These are phyloP conservation scores for Fusarium armeniacum DNA, from an alignment of 2,329 filamentous ascomycete genomes.

Conservation along the genomic window DNA sequence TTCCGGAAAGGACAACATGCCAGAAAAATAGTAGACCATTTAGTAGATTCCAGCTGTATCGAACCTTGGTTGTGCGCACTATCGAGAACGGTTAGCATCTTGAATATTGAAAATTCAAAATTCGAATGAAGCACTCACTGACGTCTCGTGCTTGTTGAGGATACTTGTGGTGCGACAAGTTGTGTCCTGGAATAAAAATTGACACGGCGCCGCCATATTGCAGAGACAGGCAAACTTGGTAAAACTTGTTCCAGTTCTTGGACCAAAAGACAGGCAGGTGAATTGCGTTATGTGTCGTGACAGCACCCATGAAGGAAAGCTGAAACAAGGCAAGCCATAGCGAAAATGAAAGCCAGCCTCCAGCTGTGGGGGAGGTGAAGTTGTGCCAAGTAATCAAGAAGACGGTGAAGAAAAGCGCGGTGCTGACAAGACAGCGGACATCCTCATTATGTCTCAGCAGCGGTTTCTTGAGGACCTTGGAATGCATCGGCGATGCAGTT, in stretches of 20 bases:
- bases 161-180: slow-evolving; percentile 33
- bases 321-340: slow-evolving; percentile 31
- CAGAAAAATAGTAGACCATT: slow-evolving; percentile 26
- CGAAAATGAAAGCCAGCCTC: slow-evolving; percentile 10
- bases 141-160: slow-evolving; percentile 30
- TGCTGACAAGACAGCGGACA: slow-evolving; percentile 24
- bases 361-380: slow-evolving; percentile 17
- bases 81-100: neutral
- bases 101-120: too few relatives aligned
- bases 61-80: slow-evolving; percentile 33
- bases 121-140: slow-evolving; percentile 15
- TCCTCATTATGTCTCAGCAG: slow-evolving; percentile 23
- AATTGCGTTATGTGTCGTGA: slow-evolving; percentile 29
- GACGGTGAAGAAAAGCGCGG: slow-evolving; percentile 23
- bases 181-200: slow-evolving; percentile 27
- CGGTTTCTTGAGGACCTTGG: neutral
- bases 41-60: slow-evolving; percentile 31
- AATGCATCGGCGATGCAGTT: neutral
- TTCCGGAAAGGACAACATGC: slow-evolving; percentile 21
- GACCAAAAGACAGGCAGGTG: slow-evolving; percentile 23
- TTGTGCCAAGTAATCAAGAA: slow-evolving; percentile 24
- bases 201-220: slow-evolving; percentile 29
- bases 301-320: slow-evolving; percentile 27
- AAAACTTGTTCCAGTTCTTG: slow-evolving; percentile 30
- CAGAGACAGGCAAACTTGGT: slow-evolving; percentile 31